These are phyloP conservation scores for Trichoderma simmonsii DNA, from an alignment of 2,329 filamentous ascomycete species.

Conservation along the genomic window DNA sequence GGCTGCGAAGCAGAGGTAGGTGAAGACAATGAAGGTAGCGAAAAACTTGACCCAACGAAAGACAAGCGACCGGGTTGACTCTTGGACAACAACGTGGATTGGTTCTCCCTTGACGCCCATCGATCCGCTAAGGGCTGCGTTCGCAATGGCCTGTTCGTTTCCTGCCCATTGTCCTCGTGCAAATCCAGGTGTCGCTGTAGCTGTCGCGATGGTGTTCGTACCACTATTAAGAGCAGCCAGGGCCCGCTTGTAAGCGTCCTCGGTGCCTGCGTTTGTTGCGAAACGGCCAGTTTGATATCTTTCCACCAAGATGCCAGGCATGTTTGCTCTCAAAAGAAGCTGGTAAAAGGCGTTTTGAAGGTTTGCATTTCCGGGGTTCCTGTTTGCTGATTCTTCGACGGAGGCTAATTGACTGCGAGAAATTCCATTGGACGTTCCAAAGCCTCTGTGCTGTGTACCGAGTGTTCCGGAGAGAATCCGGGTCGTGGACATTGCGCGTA, in stretches of 20 bases:
- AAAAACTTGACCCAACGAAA: constrained; percentile 93
- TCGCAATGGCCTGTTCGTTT: constrained; percentile 30
- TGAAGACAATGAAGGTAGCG: constrained; percentile 71
- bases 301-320: constrained; percentile 90
- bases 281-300: constrained; percentile 84
- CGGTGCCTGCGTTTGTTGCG: constrained; percentile 73
- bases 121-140: constrained; percentile 28
- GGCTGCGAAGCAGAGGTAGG: constrained; percentile 74
- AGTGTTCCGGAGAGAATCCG: neutral
- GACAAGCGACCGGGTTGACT: constrained; percentile 72
- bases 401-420: constrained; percentile 71
- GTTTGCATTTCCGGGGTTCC: constrained; percentile 81
- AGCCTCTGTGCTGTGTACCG: constrained; percentile 27
- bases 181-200: constrained; percentile 23
- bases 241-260: constrained; percentile 75
- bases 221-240: constrained; percentile 43
- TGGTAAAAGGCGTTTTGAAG: constrained; percentile 94
- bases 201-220: constrained; percentile 26
- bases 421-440: constrained; percentile 47
- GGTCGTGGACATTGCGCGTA: constrained; percentile 23
- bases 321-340: constrained; percentile 82
- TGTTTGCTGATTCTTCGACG: constrained; percentile 87
- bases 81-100: constrained; percentile 94
- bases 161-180: constrained; percentile 30
- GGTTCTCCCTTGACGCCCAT: constrained; percentile 76